Evolutionary conservation across 495 filamentous ascomycete genomes (phyloP).

Genomic region (Recurvomyces mirabilis): DNA sequence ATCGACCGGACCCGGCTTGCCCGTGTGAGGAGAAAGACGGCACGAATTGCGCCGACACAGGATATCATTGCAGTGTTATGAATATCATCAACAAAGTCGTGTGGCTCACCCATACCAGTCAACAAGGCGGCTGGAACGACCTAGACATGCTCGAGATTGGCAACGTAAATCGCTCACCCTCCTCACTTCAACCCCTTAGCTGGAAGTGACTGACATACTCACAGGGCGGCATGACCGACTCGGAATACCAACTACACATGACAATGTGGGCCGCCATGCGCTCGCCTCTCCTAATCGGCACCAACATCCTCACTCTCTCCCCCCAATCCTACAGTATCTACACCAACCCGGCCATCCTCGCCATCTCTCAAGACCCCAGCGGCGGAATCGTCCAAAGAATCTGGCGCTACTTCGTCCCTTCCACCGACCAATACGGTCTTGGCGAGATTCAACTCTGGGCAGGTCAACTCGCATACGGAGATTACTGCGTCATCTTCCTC

Average conservation of each 20-base stretch:
- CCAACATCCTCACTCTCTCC: conserved; percentile 17
- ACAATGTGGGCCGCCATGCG: conserved; percentile 24
- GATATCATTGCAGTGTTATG: conserved; percentile 44
- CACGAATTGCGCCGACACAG: conserved; percentile 38
- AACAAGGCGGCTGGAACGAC: conserved; percentile 26
- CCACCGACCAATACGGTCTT: conserved; percentile 12
- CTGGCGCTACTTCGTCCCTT: conserved; percentile 15
- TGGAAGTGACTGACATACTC: not conserved
- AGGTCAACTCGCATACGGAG: conserved; percentile 35
- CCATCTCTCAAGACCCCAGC: conserved; percentile 43
- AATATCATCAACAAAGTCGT: conserved; percentile 29
- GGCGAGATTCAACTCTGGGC: conserved; percentile 41
- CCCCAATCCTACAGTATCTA: not conserved
- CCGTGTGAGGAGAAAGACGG: conserved; percentile 29
- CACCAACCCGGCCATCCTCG: conserved; percentile 40
- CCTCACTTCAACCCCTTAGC: not conserved
- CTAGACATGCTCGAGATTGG: conserved; percentile 31
- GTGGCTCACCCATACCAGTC: conserved; percentile 11
- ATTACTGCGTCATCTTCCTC: conserved; percentile 37
- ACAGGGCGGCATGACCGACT: conserved; percentile 12
- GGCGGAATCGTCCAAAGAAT: conserved; percentile 32
- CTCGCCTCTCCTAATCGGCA: conserved; percentile 26
- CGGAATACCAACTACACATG: conserved; percentile 27
- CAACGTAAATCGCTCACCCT: conserved; percentile 21
- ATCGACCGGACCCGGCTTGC: conserved; percentile 25